Evolutionary conservation across 306 rosid species (phyloP), one percentile per base, ranked within the genome.

Genomic region (Begonia fuchsioides): DNA sequence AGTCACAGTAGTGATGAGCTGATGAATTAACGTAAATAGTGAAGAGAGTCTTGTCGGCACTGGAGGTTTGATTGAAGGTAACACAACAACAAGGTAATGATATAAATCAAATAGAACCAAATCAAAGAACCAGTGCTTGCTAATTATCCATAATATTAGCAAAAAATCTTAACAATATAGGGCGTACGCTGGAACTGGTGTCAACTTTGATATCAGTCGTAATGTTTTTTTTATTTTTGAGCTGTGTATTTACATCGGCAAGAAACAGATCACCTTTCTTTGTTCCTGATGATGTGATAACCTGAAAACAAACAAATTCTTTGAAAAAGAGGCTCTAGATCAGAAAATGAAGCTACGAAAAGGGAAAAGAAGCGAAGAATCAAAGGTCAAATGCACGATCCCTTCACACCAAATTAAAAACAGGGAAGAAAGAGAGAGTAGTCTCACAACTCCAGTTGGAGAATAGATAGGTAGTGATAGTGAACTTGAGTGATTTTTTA

Each of bases 131-230:
- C 32, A 26, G 6, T 3, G 32, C 32, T 26, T 19, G 3, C 4
- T 19, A 2, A 19, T n/a, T n/a, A n/a, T 4, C 26, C 26, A 19
- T 19, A 19, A 19, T 19, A 19, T 19, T 19, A 2, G 4, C 26
- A 19, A 19, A 19, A 19, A 19, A 19, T 19, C 26, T 19, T 19
- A 19, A 16, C 6, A 0, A 9, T n/a, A 12, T 15, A n/a, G 18
- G 50, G 18, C 50, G 74, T 63, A 83, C 94, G 59, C 74, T 77
- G 47, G 94, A 72, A 53, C 32, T 57, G 0, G 86, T 69, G 73
- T 77, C 94, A 50, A 83, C 86, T 74, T 80, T 83, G 78, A 83
- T 46, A 60, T 80, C 94, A 18, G 86, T 64, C 8, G 94, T 83
- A 60, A 83, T 13, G 53, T 83, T 83, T 55, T 83, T 83, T 55